Conservation (phyloP, 768 basidiomycete genomes). For the Kondoa subrosea region DNA sequence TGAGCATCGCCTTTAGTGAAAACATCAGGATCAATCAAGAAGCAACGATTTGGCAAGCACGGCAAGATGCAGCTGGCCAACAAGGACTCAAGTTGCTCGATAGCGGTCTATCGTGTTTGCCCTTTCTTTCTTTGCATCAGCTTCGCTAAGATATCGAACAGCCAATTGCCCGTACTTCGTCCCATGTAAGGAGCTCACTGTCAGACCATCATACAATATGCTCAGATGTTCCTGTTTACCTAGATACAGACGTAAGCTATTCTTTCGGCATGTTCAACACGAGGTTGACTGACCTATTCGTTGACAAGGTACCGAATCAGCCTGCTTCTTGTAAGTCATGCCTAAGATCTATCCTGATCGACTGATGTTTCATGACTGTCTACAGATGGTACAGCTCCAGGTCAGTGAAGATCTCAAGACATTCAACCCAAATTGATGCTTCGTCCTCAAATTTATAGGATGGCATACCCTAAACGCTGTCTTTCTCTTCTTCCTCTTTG, state of each 20-base stretch:
- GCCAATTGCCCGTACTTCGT: neutral
- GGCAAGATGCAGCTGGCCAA: neutral
- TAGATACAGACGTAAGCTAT: neutral
- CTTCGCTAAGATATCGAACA: neutral
- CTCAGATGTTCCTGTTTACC: neutral
- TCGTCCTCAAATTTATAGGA: no score
- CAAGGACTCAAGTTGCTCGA: neutral
- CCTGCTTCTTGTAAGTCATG: neutral
- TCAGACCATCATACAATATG: neutral
- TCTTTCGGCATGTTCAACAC: neutral
- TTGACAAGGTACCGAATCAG: neutral
- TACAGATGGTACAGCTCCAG: neutral
- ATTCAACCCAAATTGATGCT: no score
- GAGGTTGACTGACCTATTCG: no score
- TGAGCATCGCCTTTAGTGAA: neutral
- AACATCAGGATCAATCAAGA: neutral
- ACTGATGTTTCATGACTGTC: neutral
- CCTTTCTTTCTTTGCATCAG: neutral
- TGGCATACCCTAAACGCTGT: neutral
- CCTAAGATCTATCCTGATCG: neutral
- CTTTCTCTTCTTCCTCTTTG: neutral
- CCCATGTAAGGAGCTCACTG: neutral
- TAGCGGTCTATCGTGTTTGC: neutral
- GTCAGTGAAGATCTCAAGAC: no score
- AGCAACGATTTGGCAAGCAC: neutral